A percentile compares a stretch with the other conserved stretches of the same genome.
Evolutionary conservation across 2,329 filamentous ascomycete genomes (phyloP).

Genomic region (Zasmidium cellare): DNA sequence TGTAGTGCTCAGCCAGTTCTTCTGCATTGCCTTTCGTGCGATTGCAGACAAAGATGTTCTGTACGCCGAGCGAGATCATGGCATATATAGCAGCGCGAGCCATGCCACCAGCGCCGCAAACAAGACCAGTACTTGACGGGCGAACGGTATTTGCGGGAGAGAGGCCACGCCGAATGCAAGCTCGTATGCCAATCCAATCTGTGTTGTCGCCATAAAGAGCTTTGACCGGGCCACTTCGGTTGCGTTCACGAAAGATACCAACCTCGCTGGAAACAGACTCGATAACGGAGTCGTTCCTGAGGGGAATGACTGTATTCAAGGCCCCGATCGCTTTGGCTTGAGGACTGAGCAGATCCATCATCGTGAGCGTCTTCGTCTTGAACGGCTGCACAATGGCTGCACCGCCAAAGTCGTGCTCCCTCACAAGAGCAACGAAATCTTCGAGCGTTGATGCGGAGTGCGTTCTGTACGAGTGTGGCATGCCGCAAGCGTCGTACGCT

Average conservation of each 20-base stretch:
- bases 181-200: conserved; percentile 77
- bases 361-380: conserved; percentile 68
- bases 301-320: conserved; percentile 73
- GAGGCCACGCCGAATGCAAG: conserved; percentile 69
- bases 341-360: conserved; percentile 65
- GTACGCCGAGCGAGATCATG: conserved; percentile 74
- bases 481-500: conserved; percentile 65
- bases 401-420: conserved; percentile 67
- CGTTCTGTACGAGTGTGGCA: conserved; percentile 67
- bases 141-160: conserved; percentile 67
- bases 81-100: conserved; percentile 75
- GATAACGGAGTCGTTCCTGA: conserved; percentile 56
- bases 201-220: conserved; percentile 78
- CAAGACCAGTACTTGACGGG: conserved; percentile 52
- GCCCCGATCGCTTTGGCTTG: conserved; percentile 75
- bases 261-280: conserved; percentile 45
- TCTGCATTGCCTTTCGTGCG: conserved; percentile 67
- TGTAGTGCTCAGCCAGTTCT: conserved; percentile 69
- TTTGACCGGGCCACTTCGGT: conserved; percentile 64
- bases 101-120: conserved; percentile 70
- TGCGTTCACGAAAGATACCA: conserved; percentile 58
- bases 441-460: conserved; percentile 63
- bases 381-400: conserved; percentile 72
- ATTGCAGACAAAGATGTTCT: conserved; percentile 74
- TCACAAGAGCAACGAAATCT: conserved; percentile 58